A percentile compares a stretch with the other conserved stretches of the same genome.
Conservation (phyloP, 331 rosid genomes). For the Stylosanthes scabra region DNA sequence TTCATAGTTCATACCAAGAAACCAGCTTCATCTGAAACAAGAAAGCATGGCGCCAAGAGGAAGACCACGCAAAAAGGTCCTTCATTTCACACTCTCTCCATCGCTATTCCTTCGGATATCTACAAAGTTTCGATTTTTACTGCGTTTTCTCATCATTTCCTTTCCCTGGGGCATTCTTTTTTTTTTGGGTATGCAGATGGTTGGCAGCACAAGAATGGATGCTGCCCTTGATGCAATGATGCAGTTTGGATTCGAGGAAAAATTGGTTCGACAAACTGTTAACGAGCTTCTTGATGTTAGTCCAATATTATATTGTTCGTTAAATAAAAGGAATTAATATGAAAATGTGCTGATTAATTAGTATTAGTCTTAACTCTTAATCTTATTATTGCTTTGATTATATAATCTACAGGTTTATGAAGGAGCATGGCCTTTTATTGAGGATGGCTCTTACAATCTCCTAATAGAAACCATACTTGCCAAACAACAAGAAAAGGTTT, state of each 20-base stretch:
- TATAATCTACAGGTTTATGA: constrained; percentile 64
- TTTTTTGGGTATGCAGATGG: constrained; percentile 7
- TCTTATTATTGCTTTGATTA: too few species aligned
- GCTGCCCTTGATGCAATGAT: constrained; percentile 74
- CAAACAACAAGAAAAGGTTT: constrained; percentile 50
- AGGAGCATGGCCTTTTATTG: constrained; percentile 75
- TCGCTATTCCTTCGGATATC: not conserved
- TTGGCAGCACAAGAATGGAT: constrained; percentile 52
- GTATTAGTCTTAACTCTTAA: too few species aligned
- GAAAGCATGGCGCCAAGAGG: constrained; percentile 51
- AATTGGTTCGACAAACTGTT: constrained; percentile 42
- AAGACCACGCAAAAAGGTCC: constrained; percentile 34
- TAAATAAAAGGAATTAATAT: not conserved
- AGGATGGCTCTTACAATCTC: constrained; percentile 59
- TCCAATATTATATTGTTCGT: constrained; percentile 5
- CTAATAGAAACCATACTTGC: constrained; percentile 55
- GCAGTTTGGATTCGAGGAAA: constrained; percentile 47
- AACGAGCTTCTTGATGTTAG: constrained; percentile 61
- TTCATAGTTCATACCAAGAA: not conserved
- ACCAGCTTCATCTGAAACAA: not conserved
- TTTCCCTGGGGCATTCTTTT: not conserved
- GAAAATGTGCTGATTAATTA: not conserved
- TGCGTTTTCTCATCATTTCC: not conserved
- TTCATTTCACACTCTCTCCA: not conserved
- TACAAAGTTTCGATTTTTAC: not conserved